Evolutionary conservation across 1,284 basidiomycete species (phyloP).

Genomic region (Xerocomus cyaneibrunnescens): DNA sequence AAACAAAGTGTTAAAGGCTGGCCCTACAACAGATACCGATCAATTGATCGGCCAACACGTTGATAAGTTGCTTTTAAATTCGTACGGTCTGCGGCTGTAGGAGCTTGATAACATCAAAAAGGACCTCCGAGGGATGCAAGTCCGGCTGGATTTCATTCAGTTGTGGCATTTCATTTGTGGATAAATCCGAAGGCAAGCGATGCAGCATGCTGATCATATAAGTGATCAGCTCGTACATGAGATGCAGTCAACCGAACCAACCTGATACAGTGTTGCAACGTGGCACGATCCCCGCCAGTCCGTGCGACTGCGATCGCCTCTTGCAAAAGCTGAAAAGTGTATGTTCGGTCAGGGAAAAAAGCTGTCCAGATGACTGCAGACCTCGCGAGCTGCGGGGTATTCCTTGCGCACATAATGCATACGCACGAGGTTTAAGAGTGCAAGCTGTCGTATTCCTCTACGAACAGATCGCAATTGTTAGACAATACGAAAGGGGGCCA

Average conservation of each 20-base stretch:
- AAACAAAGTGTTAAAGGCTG: slow-evolving; percentile 72
- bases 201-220: slow-evolving; percentile 55
- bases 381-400: slow-evolving; percentile 64
- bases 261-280: slow-evolving; percentile 78
- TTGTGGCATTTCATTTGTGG: slow-evolving; percentile 43
- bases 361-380: slow-evolving; percentile 25
- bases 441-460: slow-evolving; percentile 76
- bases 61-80: background rate
- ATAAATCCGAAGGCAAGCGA: slow-evolving; percentile 52
- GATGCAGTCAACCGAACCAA: slow-evolving; percentile 41
- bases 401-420: slow-evolving; percentile 73
- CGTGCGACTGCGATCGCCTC: slow-evolving; percentile 75
- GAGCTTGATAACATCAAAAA: slow-evolving; percentile 54
- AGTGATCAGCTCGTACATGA: slow-evolving; percentile 10
- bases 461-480: slow-evolving; percentile 4
- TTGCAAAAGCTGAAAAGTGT: slow-evolving; percentile 52
- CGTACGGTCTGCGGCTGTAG: slow-evolving; percentile 34
- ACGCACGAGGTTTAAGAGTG: slow-evolving; percentile 71
- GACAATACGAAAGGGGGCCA: background rate
- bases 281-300: slow-evolving; percentile 65
- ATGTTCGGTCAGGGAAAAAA: slow-evolving; percentile 1
- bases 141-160: slow-evolving; percentile 76
- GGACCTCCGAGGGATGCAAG: slow-evolving; percentile 70
- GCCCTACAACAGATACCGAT: slow-evolving; percentile 45
- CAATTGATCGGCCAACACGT: slow-evolving; percentile 5